Conservation (phyloP, 2,329 filamentous ascomycete genomes). For the Periconia sp. region DNA sequence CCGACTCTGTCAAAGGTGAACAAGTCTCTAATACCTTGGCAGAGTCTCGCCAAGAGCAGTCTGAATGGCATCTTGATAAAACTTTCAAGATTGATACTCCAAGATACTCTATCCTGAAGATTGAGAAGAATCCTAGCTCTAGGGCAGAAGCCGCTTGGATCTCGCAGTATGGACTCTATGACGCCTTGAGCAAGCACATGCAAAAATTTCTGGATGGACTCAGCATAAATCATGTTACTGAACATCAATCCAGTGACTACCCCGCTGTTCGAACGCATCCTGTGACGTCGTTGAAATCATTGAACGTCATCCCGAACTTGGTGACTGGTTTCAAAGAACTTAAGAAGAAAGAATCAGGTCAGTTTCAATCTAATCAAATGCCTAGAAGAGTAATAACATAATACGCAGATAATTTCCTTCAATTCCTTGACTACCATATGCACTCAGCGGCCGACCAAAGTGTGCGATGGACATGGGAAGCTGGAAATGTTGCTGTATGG, state of each 20-base stretch:
- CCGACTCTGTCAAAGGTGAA: slow-evolving; percentile 24
- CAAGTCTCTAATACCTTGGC: no score
- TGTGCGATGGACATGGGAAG: slow-evolving; percentile 15
- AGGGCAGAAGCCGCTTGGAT: slow-evolving; percentile 8
- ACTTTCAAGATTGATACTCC: slow-evolving; percentile 7
- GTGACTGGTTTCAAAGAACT: slow-evolving; percentile 58
- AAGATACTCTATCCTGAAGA: slow-evolving; percentile 9
- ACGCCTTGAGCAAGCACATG: slow-evolving; percentile 14
- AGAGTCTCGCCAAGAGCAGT: slow-evolving; percentile 1
- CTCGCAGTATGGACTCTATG: slow-evolving; percentile 21
- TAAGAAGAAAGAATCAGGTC: slow-evolving; percentile 57
- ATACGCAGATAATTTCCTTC: slow-evolving; percentile 12
- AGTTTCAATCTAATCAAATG: slow-evolving; percentile 11
- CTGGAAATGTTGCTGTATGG: slow-evolving; percentile 19
- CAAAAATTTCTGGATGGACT: slow-evolving; percentile 12
- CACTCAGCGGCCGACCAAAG: slow-evolving; percentile 15
- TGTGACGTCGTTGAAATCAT: slow-evolving; percentile 54
- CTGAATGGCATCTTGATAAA: slow-evolving; percentile 11
- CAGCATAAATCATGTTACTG: slow-evolving; percentile 9
- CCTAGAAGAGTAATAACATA: background rate
- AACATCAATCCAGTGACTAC: slow-evolving; percentile 40
- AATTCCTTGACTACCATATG: slow-evolving; percentile 15
- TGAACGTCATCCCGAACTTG: slow-evolving; percentile 49
- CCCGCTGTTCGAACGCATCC: slow-evolving; percentile 58
- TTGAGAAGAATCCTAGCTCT: background rate